Evolutionary conservation across 306 rosid genomes (phyloP), one percentile per base, ranked within the genome.

Genomic region (Lupinus albus): DNA sequence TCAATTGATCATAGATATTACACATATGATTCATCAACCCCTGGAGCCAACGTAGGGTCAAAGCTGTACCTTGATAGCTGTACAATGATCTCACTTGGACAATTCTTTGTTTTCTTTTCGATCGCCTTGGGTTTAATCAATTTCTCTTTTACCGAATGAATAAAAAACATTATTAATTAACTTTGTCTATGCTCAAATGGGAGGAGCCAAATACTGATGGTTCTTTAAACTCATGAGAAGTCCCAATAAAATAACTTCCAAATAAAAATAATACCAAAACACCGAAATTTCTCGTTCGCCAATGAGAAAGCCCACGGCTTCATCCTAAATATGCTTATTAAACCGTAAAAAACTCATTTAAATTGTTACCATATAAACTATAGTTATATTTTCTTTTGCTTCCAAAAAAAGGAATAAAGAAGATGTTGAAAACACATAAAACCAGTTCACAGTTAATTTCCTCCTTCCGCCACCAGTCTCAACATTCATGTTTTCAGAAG

Each of bases 181-280:
- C 49, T 12, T 45, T 5, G 49, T 1, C 5, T 12, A 12, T 45
- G 49, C 49, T 12, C 16, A 12, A 12, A 3, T n/a, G 15, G 36
- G 36, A 20, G 36, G 38, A 53, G 59, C 59, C 59, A 53, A 21
- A 11, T 30, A 21, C 30, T 21, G 59, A 4, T 56, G 62, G 12
- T 41, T 56, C 32, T 17, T 56, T 5, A 56, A 56, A 56, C 62
- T 56, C 62, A 30, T 32, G 62, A 56, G 62, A 56, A 56, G 62
- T 56, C 63, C 20, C 44, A n/a, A 32, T 10, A 3, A 30, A 53
- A 20, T 53, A 21, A 21, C 36, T 21, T 1, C 1, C 1, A 51
- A 51, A 51, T 17, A 36, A 36, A 36, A 8, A 38, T 38, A 16
- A 9, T 10, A 20, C 25, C 33, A 6, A 18, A 1, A 53, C 21